A percentile compares a stretch with the other conserved stretches of the same genome.
These are phyloP conservation scores for Nephelium lappaceum DNA, from an alignment of 345 rosid species.

Conservation along the genomic window DNA sequence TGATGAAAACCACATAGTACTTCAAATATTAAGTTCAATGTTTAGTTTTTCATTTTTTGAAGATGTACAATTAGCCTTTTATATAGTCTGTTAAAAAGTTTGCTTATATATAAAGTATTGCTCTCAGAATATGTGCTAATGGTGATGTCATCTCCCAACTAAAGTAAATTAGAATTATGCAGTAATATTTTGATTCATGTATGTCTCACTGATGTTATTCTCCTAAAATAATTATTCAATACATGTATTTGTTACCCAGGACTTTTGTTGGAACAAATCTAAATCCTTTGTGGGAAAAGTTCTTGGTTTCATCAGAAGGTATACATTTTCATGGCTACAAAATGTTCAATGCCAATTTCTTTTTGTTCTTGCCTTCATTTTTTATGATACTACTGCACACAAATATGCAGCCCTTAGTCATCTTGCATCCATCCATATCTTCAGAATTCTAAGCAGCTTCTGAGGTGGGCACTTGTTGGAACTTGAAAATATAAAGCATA, in stretches of 20 bases:
- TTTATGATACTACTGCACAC: slow-evolving; percentile 1
- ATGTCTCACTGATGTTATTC: slow-evolving; percentile 11
- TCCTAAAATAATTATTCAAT: slow-evolving; percentile 16
- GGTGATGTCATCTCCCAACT: not conserved
- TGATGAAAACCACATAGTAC: not conserved
- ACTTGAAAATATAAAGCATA: not conserved
- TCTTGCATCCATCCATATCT: slow-evolving; percentile 7
- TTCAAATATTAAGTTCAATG: not conserved
- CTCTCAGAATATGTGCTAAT: slow-evolving; percentile 6
- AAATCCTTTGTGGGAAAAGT: slow-evolving; percentile 80
- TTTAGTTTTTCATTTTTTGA: not conserved
- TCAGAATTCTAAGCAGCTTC: not conserved
- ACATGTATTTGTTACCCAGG: slow-evolving; percentile 48
- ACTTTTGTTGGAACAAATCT: slow-evolving; percentile 88
- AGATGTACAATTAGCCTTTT: slow-evolving; percentile 4
- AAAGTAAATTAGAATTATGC: not conserved
- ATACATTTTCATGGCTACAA: slow-evolving; percentile 15
- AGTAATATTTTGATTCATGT: slow-evolving; percentile 10
- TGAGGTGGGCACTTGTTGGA: not conserved
- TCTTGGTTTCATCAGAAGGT: slow-evolving; percentile 80
- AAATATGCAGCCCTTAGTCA: not conserved
- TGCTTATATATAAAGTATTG: not conserved
- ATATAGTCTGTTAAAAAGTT: not conserved
- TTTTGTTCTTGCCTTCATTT: not conserved
- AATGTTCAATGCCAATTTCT: not conserved